phyloP scores from a whole-genome alignment of 2,329 filamentous ascomycete genomes.

The Verticillium longisporum region DNA sequence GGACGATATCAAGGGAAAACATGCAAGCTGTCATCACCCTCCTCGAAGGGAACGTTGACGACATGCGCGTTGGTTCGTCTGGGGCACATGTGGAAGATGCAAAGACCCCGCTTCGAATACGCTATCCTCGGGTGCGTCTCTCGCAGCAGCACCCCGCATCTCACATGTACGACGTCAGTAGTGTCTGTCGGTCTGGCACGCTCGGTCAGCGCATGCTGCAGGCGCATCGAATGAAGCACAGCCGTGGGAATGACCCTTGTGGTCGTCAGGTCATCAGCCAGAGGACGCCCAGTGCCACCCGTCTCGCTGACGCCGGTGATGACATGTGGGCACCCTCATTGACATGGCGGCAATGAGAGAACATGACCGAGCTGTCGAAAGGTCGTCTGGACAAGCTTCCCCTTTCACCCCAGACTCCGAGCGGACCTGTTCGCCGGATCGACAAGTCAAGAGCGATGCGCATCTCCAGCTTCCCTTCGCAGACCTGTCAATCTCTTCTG shows the following conservation, averaged over 20 bases:
- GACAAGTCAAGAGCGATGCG: constrained; percentile 4
- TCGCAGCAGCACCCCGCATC: neutral
- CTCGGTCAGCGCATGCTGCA: neutral
- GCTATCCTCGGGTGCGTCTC: neutral
- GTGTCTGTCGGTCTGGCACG: neutral
- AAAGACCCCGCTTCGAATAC: neutral
- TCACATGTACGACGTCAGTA: neutral
- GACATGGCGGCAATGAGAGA: neutral
- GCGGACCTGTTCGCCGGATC: neutral
- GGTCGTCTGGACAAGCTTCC: neutral
- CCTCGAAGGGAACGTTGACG: neutral
- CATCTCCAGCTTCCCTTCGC: constrained; percentile 5
- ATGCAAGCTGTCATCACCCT: too few relatives aligned
- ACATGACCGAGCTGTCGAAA: neutral
- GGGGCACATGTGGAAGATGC: neutral
- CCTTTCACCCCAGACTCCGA: neutral
- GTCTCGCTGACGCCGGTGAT: neutral
- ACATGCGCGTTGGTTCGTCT: neutral
- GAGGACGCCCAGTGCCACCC: too few relatives aligned
- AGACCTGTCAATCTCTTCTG: neutral
- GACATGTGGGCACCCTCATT: neutral
- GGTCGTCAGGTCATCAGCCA: too few relatives aligned
- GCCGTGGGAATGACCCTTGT: too few relatives aligned
- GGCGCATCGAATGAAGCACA: neutral
- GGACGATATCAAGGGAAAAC: too few relatives aligned